Conservation (phyloP, 2,329 filamentous ascomycete genomes). For the Sphaceloma murrayae region DNA sequence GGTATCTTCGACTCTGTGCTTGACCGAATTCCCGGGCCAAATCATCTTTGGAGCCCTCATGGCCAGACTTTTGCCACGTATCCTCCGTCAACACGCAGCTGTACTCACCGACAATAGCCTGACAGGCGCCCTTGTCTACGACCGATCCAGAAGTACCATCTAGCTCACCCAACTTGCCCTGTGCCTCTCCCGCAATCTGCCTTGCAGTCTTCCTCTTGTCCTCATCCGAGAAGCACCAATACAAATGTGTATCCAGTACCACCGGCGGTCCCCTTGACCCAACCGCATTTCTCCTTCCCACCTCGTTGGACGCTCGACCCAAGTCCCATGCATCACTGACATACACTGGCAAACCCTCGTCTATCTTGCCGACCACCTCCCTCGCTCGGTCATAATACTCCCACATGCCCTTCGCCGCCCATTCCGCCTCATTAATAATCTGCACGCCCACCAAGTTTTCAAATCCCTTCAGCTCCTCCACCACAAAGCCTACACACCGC, state of each 20-base stretch:
- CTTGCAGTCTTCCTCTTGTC: constrained; percentile 44
- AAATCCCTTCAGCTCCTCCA: constrained; percentile 37
- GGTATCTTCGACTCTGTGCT: constrained; percentile 41
- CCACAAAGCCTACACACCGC: constrained; percentile 43
- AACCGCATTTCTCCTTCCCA: constrained; percentile 28
- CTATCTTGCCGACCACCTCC: constrained; percentile 38
- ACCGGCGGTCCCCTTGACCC: constrained; percentile 36
- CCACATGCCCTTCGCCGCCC: constrained; percentile 43
- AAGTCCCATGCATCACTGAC: constrained; percentile 52
- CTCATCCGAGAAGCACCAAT: constrained; percentile 48
- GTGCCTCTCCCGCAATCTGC: constrained; percentile 42
- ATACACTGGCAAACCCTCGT: constrained; percentile 45
- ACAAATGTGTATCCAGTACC: constrained; percentile 50
- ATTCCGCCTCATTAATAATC: constrained; percentile 48
- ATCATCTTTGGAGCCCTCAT: constrained; percentile 29
- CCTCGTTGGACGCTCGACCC: constrained; percentile 5
- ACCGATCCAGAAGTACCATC: constrained; percentile 41
- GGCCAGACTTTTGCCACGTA: constrained; percentile 35
- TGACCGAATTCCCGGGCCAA: constrained; percentile 40
- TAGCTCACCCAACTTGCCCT: constrained; percentile 37
- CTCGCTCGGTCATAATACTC: constrained; percentile 48
- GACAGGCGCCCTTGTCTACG: constrained; percentile 41
- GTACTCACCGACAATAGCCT: constrained; percentile 49
- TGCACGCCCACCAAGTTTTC: constrained; percentile 47
- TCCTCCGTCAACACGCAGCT: constrained; percentile 46